Base-by-base conservation (phyloP, 495 filamentous ascomycete species). In the Penicillium salamii region DNA sequence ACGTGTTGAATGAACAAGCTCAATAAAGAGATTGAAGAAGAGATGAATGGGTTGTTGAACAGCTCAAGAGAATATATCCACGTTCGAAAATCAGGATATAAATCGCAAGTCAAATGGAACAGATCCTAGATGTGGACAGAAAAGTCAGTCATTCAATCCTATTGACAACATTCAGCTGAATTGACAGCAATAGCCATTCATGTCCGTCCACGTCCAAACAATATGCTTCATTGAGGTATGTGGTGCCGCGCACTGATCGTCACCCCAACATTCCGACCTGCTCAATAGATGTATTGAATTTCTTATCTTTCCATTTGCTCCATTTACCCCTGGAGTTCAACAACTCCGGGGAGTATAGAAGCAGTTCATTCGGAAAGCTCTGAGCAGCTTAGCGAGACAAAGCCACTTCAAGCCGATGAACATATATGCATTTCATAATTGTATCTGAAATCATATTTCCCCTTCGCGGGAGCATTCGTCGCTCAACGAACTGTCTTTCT, bases 1-100 rank as follows among this genome's bases (percentile, higher is more conserved):
- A 59, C 52, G 60, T 66, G 53, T 62, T 58, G 50, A 51, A 43
- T 44, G 51, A 59, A 62, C 51, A 40, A 40, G 26, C 49, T 49
- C 50, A 44, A 40, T 36, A 42, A 26, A 43, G 46, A 32, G 44
- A 58, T 58, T 55, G 53, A 51, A 54, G 53, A 26, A 18, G 46
- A 58, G 49, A 31, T 50, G 21, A 35, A 33, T 33, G 49, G 54
- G 45, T 42, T 41, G 50, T 42, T 42, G 15, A 35, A 34, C 14
- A 55, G 58, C 59, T 54, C 14, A 42, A 52, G 46, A 42, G 54
- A 29, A 55, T 57, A 55, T 57, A 28, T 49, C 61, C 53, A 62
- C 53, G 34, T 28, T 17, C 7, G 28, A 29, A 38, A 26, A 40
- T 35, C 28, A 55, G 29, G 38, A 41, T 48, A 18, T 31, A 42